phyloP scores from a whole-genome alignment of 75 land plant species.

The Adiantum capillusveneris region DNA sequence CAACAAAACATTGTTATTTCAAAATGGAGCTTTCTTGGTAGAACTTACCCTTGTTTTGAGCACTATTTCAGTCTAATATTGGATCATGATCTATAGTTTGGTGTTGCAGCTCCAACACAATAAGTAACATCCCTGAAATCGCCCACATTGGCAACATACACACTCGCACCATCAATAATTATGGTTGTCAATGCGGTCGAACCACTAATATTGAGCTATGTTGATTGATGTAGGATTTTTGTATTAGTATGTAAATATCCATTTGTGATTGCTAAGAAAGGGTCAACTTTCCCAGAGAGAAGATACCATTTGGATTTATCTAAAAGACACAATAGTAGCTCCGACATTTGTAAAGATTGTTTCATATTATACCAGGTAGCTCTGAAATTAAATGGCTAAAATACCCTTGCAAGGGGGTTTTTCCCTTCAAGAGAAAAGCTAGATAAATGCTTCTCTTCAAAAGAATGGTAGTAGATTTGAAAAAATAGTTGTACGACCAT shows the following conservation, averaged over 20 bases:
- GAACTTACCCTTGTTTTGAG: conserved; percentile 60
- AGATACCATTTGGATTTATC: no score
- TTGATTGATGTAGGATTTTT: conserved; percentile 40
- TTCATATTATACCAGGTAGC: conserved; percentile 46
- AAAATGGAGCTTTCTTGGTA: conserved; percentile 68
- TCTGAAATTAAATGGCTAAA: no score
- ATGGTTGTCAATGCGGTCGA: conserved; percentile 93
- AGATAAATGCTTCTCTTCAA: no score
- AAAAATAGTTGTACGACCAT: no score
- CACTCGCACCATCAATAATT: conserved; percentile 46
- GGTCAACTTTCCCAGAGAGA: no score
- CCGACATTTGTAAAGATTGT: no score
- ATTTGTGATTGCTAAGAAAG: conserved; percentile 47
- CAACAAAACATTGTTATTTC: no score
- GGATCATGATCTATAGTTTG: conserved; percentile 85
- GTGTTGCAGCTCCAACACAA: conserved; percentile 50
- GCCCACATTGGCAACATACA: conserved; percentile 75
- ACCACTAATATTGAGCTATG: conserved; percentile 51
- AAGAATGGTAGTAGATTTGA: no score
- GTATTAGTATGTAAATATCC: conserved; percentile 60
- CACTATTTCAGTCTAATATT: conserved; percentile 32
- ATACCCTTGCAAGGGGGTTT: no score
- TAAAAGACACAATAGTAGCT: no score
- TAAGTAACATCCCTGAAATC: conserved; percentile 74
- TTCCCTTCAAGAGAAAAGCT: no score